Evolutionary conservation across 1,284 basidiomycete species (phyloP).

Genomic region (Coniferiporia sulphurascens): DNA sequence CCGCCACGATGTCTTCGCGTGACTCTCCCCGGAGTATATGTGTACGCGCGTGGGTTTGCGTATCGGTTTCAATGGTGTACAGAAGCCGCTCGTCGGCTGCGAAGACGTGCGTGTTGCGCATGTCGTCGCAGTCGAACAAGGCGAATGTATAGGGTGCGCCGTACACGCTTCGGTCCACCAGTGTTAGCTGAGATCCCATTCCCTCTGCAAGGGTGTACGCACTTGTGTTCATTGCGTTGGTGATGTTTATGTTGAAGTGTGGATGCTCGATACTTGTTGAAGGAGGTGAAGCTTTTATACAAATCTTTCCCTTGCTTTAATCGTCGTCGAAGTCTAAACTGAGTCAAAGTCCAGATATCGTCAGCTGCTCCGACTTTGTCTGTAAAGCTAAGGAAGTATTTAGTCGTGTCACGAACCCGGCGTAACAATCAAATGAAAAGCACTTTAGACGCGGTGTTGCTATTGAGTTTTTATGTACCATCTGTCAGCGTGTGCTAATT

Average conservation of each 20-base stretch:
- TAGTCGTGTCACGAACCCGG: no score
- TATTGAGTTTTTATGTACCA: no score
- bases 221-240: neutral
- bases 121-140: constrained; percentile 4
- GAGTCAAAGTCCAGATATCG: no score
- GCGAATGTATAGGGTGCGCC: constrained; percentile 2
- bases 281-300: no score
- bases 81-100: neutral
- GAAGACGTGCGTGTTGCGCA: constrained; percentile 1
- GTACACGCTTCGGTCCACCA: constrained; percentile 2
- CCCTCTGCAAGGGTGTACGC: neutral
- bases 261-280: no score
- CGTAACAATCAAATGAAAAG: no score
- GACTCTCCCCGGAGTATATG: neutral
- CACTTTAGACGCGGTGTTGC: no score
- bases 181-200: neutral
- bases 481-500: no score
- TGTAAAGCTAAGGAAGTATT: no score
- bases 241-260: neutral
- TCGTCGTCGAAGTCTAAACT: no score
- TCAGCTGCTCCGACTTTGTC: no score
- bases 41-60: neutral
- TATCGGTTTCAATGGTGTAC: constrained; percentile 4
- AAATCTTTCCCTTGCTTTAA: no score
- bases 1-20: neutral